Base-by-base conservation (phyloP, 2,329 filamentous ascomycete genomes). In the Xylariaceae sp. region DNA sequence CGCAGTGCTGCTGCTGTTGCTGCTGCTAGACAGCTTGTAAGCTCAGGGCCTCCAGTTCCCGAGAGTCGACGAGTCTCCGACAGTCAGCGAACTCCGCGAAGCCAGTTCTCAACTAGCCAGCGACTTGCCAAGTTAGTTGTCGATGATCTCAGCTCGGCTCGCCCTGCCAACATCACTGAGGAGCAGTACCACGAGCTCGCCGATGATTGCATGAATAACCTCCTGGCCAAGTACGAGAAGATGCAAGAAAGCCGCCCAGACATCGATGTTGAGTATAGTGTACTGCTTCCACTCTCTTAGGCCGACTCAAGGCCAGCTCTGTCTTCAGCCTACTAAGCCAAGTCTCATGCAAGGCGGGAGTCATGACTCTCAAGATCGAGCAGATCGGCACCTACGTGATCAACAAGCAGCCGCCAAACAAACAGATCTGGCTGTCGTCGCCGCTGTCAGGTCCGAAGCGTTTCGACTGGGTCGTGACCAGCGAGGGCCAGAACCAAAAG, bases 321-420 rank as follows among this genome's bases (percentile, higher is more conserved):
- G 5, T 35, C 17, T 5, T 23, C 39, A 13, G 17, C 17, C 58
- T 50, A n/a, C 63, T 65, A 41, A 65, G 35, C 5, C 4, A 39
- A 13, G 18, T 49, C 48, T 34, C 35, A 37, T 45, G 17, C 51
- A 68, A 97, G 92, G 84, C 90, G 57, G 93, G 94, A 57, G 92
- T 97, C 58, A 81, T 97, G 67, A 92, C 87, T 64, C 80, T 97
- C 69, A 80, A 77, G 5, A 84, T 90, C 67, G 84, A 85, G 1
- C 78, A 81, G 9, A 79, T 85, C 54, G 92, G 92, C 63, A 93
- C 85, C 35, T 99, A 95, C 72, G 90, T 99, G 61, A 83, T 99
- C 77, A 99, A 99, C 83, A 99, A 99, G 76, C 94, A 99, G 75
- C 94, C 94, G 0, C 92, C 93, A 17, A 97, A 97, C 80, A 94